Evolutionary conservation across 2,329 filamentous ascomycete genomes (phyloP).

Genomic region (Aspergillus arachidicola): DNA sequence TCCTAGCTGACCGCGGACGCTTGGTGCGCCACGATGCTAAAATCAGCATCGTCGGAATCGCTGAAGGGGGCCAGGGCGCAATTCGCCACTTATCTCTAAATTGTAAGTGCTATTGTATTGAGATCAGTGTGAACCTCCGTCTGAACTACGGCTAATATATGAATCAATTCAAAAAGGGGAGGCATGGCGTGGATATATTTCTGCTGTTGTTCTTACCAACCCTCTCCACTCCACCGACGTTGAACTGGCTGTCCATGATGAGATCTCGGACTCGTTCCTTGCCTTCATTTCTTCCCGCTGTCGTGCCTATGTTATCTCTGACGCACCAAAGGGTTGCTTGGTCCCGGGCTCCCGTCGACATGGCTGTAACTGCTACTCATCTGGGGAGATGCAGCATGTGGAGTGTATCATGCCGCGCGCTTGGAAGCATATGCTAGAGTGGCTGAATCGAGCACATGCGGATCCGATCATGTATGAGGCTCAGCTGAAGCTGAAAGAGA

Average conservation of each 20-base stretch:
- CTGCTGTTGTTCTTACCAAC: conserved; percentile 42
- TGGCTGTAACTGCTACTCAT: conserved; percentile 71
- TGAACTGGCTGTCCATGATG: conserved; percentile 26
- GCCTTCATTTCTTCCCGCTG: conserved; percentile 54
- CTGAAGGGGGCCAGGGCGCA: conserved; percentile 64
- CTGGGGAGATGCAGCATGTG: conserved; percentile 59
- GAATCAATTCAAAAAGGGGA: conserved; percentile 34
- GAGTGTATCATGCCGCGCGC: conserved; percentile 66
- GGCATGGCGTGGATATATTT: conserved; percentile 42
- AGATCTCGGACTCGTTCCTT: conserved; percentile 22
- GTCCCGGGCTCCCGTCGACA: conserved; percentile 58
- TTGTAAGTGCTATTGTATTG: conserved; percentile 44
- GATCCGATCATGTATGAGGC: conserved; percentile 45
- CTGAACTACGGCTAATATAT: not conserved
- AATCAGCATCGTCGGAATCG: conserved; percentile 72
- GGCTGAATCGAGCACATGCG: conserved; percentile 62
- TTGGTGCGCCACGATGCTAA: conserved; percentile 54
- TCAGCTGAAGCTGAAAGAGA: conserved; percentile 29
- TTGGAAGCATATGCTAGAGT: conserved; percentile 59
- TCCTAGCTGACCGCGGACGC: conserved; percentile 51
- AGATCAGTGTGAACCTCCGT: not conserved
- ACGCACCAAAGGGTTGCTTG: conserved; percentile 54
- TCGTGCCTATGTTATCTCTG: conserved; percentile 63
- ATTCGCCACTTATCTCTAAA: conserved; percentile 61
- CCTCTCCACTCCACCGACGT: conserved; percentile 37